Percentiles rank a stretch among this genome's conserved stretches.
phyloP scores from a whole-genome alignment of 306 rosid genomes.

The Cucumis hystrix region DNA sequence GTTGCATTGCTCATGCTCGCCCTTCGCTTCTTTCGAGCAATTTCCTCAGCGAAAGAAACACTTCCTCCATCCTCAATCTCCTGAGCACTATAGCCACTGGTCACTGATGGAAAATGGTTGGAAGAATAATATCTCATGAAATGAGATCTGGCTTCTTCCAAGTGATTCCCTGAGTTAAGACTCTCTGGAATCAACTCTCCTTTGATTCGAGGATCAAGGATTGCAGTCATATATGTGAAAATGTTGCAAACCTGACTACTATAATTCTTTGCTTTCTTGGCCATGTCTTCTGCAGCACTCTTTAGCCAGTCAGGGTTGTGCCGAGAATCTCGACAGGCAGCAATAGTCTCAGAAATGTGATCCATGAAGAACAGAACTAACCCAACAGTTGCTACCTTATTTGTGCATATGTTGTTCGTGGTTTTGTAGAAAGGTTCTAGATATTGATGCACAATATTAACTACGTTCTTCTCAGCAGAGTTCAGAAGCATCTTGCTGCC shows the following conservation, averaged over 20 bases:
- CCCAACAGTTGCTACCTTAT: slow-evolving; percentile 72
- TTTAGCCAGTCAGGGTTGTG: slow-evolving; percentile 81
- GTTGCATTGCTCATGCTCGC: slow-evolving; percentile 57
- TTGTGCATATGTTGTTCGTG: slow-evolving; percentile 81
- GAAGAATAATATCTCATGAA: slow-evolving; percentile 63
- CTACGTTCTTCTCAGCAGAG: slow-evolving; percentile 60
- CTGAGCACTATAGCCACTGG: slow-evolving; percentile 49
- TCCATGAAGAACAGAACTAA: slow-evolving; percentile 95
- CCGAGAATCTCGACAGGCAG: slow-evolving; percentile 65
- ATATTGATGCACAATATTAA: slow-evolving; percentile 59
- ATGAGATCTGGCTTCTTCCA: slow-evolving; percentile 80
- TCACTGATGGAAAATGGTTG: slow-evolving; percentile 51
- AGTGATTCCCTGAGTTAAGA: slow-evolving; percentile 49
- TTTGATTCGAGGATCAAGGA: slow-evolving; percentile 91
- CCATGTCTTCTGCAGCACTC: slow-evolving; percentile 86
- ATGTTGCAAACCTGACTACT: slow-evolving; percentile 70
- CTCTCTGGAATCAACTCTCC: slow-evolving; percentile 86
- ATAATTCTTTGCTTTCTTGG: slow-evolving; percentile 56
- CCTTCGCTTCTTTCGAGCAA: slow-evolving; percentile 85
- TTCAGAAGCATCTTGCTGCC: slow-evolving; percentile 55
- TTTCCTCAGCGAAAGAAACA: slow-evolving; percentile 92
- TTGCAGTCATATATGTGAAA: slow-evolving; percentile 76
- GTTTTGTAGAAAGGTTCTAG: slow-evolving; percentile 90
- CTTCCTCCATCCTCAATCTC: slow-evolving; percentile 66
- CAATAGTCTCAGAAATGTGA: slow-evolving; percentile 79